A percentile compares a stretch with the other conserved stretches of the same genome.
These are phyloP conservation scores for Wickerhamomyces ciferrii DNA, from an alignment of 805 yeast genomes.

Conservation along the genomic window DNA sequence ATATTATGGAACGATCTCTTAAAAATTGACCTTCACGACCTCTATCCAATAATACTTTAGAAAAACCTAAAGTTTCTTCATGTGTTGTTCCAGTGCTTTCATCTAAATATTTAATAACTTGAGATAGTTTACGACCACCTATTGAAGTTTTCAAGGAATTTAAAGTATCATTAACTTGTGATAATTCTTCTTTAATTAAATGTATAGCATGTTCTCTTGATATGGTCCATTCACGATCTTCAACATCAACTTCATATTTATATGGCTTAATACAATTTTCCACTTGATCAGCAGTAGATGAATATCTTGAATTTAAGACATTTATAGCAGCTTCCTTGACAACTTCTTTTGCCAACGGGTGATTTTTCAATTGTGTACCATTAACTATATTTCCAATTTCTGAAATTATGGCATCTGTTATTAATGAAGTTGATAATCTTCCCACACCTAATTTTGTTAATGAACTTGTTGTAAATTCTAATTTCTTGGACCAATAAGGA, in stretches of 20 bases:
- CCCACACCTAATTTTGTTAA: slow-evolving; percentile 94
- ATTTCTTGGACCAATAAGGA: slow-evolving; percentile 79
- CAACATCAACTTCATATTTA: slow-evolving; percentile 94
- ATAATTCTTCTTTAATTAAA: slow-evolving; percentile 76
- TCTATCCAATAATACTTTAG: slow-evolving; percentile 62
- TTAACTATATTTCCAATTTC: slow-evolving; percentile 75
- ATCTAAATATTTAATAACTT: slow-evolving; percentile 70
- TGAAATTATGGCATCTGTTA: slow-evolving; percentile 72
- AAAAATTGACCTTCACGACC: slow-evolving; percentile 86
- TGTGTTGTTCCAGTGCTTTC: slow-evolving; percentile 29
- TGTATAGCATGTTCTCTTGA: slow-evolving; percentile 75
- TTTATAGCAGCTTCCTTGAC: slow-evolving; percentile 81
- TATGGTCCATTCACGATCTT: slow-evolving; percentile 87
- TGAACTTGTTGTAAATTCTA: slow-evolving; percentile 78
- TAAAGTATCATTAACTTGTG: slow-evolving; percentile 70
- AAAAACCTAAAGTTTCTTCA: slow-evolving; percentile 80
- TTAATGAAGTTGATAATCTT: slow-evolving; percentile 74
- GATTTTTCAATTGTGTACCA: slow-evolving; percentile 71
- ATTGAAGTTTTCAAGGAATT: slow-evolving; percentile 56
- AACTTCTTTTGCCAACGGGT: slow-evolving; percentile 79
- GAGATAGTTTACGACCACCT: slow-evolving; percentile 80
- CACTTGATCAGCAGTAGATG: slow-evolving; percentile 95
- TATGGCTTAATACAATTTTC: slow-evolving; percentile 98
- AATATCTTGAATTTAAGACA: slow-evolving; percentile 73
- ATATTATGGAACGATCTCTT: slow-evolving; percentile 62